Evolutionary conservation across 495 filamentous ascomycete species (phyloP), one percentile per base, ranked within the genome.

Genomic region (Xylaria bambusicola): DNA sequence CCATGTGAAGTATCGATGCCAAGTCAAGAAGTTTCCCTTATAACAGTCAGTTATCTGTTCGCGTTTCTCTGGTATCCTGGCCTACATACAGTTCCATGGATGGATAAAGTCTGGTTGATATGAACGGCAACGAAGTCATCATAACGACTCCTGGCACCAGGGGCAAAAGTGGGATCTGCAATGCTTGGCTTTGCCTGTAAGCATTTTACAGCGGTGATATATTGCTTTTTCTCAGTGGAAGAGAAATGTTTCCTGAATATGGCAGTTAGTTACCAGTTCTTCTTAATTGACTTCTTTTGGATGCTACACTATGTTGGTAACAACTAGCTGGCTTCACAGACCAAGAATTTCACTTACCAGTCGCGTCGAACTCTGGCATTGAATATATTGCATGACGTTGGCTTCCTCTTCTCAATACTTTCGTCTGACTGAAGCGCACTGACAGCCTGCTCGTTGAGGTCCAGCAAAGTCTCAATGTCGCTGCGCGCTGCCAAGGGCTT

Each of bases 51-150:
- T 9, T 20, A 6, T 42, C 12, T 13, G 10, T 12, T 7, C 13
- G 3, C 2, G 23, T 35, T 41, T 5, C 23, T 36, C n/a, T 17
- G n/a, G 2, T 6, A 15, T 35, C 20, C 6, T 12, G 13, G 64
- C 77, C 12, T 21, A 50, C 64, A 58, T 27, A 66, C 77, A 10
- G 82, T 83, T 56, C 75, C 82, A 65, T 91, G 88, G 54, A 89
- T 88, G 2, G 62, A 55, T 13, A 75, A 62, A 3, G 85, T 86
- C 66, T 88, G 79, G 57, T 83, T 79, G 67, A 90, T 87, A 67
- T 92, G 89, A 8, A 78, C 79, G 12, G 79, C 85, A 38, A 86
- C 76, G 64, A 91, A 91, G 67, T 92, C 88, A 73, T 92, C 88
- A 62, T 82, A 88, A 17, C 85, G 77, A 4, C 65, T 68, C 36